Base-by-base conservation (phyloP, 495 filamentous ascomycete species). In the Aspergillus cristatus region DNA sequence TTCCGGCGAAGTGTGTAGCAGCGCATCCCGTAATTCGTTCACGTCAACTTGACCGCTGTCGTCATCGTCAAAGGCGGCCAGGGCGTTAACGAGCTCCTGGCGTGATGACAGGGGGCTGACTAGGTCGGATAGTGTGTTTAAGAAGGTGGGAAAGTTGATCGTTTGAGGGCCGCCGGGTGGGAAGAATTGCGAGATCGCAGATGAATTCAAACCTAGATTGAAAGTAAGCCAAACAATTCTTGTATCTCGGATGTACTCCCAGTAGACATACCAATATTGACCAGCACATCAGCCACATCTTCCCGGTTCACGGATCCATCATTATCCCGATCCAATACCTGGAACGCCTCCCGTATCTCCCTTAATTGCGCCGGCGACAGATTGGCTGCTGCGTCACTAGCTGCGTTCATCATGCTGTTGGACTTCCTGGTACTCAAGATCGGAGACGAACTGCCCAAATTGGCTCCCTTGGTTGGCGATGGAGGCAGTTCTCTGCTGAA, bases 11-110 rank as follows among this genome's bases (percentile, higher is more conserved):
- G 88, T 94, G 46, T 89, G 72, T 33, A 94, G 51, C 33, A 98
- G 55, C 2, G 90, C 86, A 46, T 90, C 84, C 25, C 82, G 74
- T 33, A 98, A 63, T 57, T 94, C 90, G 1, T 58, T 70, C 13
- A 91, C 67, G 50, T 96, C 86, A 20, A 97, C 76, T 55, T 94
- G 86, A 6, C 93, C 91, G 50, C 83, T 87, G 56, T 98, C 91
- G 46, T 93, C 86, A 44, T 93, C 84, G 50, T 98, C 91, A 47
- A 98, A 98, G 0, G 93, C 93, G 7, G 84, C 82, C 45, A 98
- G 86, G 0, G 93, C 91, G 5, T 84, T 86, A 2, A 82, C 49
- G 0, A 98, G 73, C 43, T 98, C 91, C 14, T 76, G 68, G 10
- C 75, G 75, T 2, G 81, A 76, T 0, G 82, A 86, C 13, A 96